These are phyloP conservation scores for Cladophialophora immunda DNA, from an alignment of 2,329 filamentous ascomycete genomes.

Conservation along the genomic window DNA sequence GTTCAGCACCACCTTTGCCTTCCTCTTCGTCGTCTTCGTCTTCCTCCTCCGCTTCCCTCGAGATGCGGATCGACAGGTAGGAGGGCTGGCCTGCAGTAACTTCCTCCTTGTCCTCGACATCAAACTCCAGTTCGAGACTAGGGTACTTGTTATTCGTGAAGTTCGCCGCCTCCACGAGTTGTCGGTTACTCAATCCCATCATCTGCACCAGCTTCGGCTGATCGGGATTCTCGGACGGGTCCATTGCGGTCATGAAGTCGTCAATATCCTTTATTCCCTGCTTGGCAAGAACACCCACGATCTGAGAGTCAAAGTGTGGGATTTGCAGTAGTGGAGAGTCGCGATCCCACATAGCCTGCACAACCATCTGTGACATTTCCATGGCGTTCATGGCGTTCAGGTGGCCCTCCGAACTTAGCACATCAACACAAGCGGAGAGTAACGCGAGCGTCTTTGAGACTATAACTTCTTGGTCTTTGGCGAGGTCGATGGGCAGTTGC, in stretches of 20 bases:
- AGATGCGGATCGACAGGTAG: slow-evolving; percentile 83
- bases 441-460: slow-evolving; percentile 85
- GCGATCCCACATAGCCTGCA: slow-evolving; percentile 98
- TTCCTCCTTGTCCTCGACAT: slow-evolving; percentile 80
- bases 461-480: slow-evolving; percentile 92
- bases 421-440: slow-evolving; percentile 90
- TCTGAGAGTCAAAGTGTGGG: slow-evolving; percentile 86
- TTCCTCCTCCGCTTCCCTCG: slow-evolving; percentile 64
- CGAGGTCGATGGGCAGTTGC: slow-evolving; percentile 93
- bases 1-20: slow-evolving; percentile 19
- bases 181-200: slow-evolving; percentile 79
- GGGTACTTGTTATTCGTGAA: slow-evolving; percentile 98
- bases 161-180: slow-evolving; percentile 86
- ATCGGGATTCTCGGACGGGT: slow-evolving; percentile 87
- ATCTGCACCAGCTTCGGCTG: slow-evolving; percentile 77
- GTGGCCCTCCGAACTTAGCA: slow-evolving; percentile 93
- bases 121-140: slow-evolving; percentile 89
- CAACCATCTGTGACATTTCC: slow-evolving; percentile 99
- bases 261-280: slow-evolving; percentile 87
- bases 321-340: slow-evolving; percentile 98
- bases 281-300: slow-evolving; percentile 58
- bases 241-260: slow-evolving; percentile 99
- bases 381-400: slow-evolving; percentile 98
- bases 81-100: slow-evolving; percentile 82
- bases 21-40: slow-evolving; percentile 50